A percentile compares a stretch with the other conserved stretches of the same genome.
These are phyloP conservation scores for Starmerella tilneyi DNA, from an alignment of 805 yeast genomes.

Conservation along the genomic window DNA sequence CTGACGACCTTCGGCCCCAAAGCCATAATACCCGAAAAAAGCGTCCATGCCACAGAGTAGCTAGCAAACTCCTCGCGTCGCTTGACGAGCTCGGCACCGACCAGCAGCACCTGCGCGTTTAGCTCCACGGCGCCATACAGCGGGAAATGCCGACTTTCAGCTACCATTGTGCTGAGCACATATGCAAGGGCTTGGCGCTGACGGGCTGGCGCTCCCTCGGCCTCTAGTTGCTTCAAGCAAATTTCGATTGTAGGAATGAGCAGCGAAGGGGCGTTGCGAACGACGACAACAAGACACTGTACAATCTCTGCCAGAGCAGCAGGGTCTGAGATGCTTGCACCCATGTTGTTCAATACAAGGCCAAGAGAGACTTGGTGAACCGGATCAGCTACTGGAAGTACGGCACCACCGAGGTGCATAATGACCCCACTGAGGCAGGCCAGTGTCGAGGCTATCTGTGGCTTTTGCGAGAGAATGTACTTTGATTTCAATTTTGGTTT, in stretches of 20 bases:
- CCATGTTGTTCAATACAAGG: constrained; percentile 17
- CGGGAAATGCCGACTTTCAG: constrained; percentile 11
- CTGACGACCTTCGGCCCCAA: constrained; percentile 46
- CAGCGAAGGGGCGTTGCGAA: constrained; percentile 17
- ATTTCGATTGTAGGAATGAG: constrained; percentile 16
- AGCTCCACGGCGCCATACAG: constrained; percentile 22
- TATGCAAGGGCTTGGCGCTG: constrained; percentile 13
- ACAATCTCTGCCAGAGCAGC: constrained; percentile 10
- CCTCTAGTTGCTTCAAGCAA: constrained; percentile 19
- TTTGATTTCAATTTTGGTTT: background rate
- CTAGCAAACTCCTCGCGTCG: constrained; percentile 5
- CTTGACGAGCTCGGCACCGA: constrained; percentile 11
- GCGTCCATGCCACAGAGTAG: constrained; percentile 43
- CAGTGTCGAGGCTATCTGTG: constrained; percentile 11
- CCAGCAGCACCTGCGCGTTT: constrained; percentile 11
- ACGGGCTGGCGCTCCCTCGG: constrained; percentile 4
- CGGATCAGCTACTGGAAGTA: constrained; percentile 19
- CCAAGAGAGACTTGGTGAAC: constrained; percentile 23
- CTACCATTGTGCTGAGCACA: constrained; percentile 19
- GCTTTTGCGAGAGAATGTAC: background rate
- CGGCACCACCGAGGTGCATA: constrained; percentile 17
- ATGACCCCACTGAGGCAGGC: constrained; percentile 17
- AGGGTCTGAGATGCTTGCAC: constrained; percentile 6
- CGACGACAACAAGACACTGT: constrained; percentile 12
- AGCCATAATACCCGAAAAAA: constrained; percentile 53